These are phyloP conservation scores for Nakaseomyces bracarensis DNA, from an alignment of 1,139 yeast genomes.

Conservation along the genomic window DNA sequence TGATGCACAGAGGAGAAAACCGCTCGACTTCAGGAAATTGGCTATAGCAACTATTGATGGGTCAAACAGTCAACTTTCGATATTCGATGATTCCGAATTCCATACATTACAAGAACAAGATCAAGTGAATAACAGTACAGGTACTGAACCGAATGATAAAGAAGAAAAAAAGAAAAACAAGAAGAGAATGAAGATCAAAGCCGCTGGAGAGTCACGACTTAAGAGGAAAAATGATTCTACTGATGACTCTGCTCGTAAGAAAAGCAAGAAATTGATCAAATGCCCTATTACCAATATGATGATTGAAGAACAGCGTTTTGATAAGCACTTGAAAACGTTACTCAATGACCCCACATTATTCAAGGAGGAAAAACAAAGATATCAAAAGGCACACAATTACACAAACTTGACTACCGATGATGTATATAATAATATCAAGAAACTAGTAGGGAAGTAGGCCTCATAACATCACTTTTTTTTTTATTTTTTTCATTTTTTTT, in stretches of 20 bases:
- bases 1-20: constrained; percentile 2
- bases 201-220: constrained; percentile 61
- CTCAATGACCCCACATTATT: constrained; percentile 66
- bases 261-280: constrained; percentile 37
- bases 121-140: constrained; percentile 12
- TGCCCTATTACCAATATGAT: constrained; percentile 69
- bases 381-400: constrained; percentile 52
- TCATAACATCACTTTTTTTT: not conserved
- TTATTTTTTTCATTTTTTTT: no score
- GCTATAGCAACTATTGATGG: constrained; percentile 1
- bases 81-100: constrained; percentile 5
- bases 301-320: constrained; percentile 65
- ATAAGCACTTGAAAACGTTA: constrained; percentile 62
- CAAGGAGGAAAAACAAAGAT: constrained; percentile 58
- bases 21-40: constrained; percentile 11
- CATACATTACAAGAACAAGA: constrained; percentile 6
- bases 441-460: constrained; percentile 34
- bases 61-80: not conserved
- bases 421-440: constrained; percentile 66
- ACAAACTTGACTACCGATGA: constrained; percentile 61
- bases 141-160: no score
- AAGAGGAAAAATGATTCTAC: constrained; percentile 15
- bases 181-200: constrained; percentile 45
- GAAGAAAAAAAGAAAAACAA: constrained; percentile 30
- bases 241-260: constrained; percentile 9